A percentile compares a stretch with the other conserved stretches of the same genome.
phyloP scores from a whole-genome alignment of 2,329 filamentous ascomycete genomes.

The Talaromyces sp. region DNA sequence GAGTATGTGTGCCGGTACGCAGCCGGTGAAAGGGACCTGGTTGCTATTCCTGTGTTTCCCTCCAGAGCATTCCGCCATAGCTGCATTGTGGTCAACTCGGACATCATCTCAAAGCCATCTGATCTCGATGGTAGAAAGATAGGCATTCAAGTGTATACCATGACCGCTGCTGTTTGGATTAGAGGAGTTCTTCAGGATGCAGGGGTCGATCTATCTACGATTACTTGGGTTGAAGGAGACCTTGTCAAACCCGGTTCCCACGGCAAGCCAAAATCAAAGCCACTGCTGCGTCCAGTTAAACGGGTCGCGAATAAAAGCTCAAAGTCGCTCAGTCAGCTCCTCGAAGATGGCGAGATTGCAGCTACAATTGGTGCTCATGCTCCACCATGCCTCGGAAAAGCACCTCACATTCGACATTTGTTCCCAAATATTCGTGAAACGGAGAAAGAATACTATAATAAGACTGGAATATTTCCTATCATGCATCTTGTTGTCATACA shows the following conservation, averaged over 20 bases:
- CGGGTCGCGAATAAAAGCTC: slow-evolving; percentile 11
- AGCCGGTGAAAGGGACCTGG: slow-evolving; percentile 14
- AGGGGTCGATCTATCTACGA: slow-evolving; percentile 26
- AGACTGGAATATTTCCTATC: slow-evolving; percentile 26
- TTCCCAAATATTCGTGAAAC: slow-evolving; percentile 30
- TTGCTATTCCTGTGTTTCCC: slow-evolving; percentile 21
- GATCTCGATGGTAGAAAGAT: slow-evolving; percentile 31
- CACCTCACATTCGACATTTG: slow-evolving; percentile 7
- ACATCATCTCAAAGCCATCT: slow-evolving; percentile 21
- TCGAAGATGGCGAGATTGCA: slow-evolving; percentile 32
- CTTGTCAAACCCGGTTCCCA: slow-evolving; percentile 25
- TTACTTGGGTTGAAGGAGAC: slow-evolving; percentile 29
- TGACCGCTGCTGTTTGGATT: slow-evolving; percentile 36
- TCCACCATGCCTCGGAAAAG: slow-evolving; percentile 24
- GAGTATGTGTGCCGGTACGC: slow-evolving; percentile 16
- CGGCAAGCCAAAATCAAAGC: slow-evolving; percentile 21
- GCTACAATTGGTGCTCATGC: slow-evolving; percentile 31
- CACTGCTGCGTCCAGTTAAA: slow-evolving; percentile 13
- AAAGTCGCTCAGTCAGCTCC: slow-evolving; percentile 26
- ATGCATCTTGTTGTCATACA: slow-evolving; percentile 26
- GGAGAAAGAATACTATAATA: slow-evolving; percentile 27
- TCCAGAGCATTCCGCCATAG: slow-evolving; percentile 25
- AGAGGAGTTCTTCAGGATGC: slow-evolving; percentile 27
- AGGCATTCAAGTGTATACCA: slow-evolving; percentile 33
- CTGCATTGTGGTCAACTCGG: slow-evolving; percentile 28